A percentile compares a stretch with the other conserved stretches of the same genome.
Conservation (phyloP, 2,329 filamentous ascomycete genomes). For the Botryosphaeria dothidea region DNA sequence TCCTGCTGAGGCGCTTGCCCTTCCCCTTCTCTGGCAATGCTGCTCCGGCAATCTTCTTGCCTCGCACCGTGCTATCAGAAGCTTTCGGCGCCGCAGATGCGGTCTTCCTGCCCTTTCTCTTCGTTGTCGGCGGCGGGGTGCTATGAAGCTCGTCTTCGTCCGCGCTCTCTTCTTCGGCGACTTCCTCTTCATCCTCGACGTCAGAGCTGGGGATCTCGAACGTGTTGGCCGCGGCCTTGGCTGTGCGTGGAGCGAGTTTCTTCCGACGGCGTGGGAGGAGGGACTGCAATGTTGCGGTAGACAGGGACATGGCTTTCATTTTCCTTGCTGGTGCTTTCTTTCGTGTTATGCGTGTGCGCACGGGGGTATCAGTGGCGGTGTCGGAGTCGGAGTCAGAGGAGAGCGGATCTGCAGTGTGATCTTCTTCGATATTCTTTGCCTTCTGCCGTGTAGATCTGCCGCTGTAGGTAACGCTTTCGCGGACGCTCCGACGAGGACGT, state of each 20-base stretch:
- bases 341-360: conserved; percentile 6
- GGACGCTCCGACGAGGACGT: not conserved
- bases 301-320: conserved; percentile 24
- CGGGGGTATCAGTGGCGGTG: conserved; percentile 26
- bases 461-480: not conserved
- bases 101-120: conserved; percentile 26
- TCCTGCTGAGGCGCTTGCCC: conserved; percentile 33
- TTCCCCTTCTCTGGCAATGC: conserved; percentile 20
- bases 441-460: conserved; percentile 19
- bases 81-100: not conserved
- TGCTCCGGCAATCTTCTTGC: conserved; percentile 22
- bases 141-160: conserved; percentile 45
- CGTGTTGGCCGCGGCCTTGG: conserved; percentile 28
- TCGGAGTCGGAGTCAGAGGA: conserved; percentile 37
- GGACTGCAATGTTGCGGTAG: conserved; percentile 47
- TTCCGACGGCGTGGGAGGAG: conserved; percentile 43
- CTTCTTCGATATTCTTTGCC: conserved; percentile 24
- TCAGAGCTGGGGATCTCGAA: conserved; percentile 44
- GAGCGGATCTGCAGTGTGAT: conserved; percentile 20
- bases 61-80: not conserved
- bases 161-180: conserved; percentile 28
- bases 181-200: conserved; percentile 20
- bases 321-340: not conserved
- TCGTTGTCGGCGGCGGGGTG: conserved; percentile 23
- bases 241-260: not conserved